Base-by-base conservation (phyloP, 108 stramenopile genomes). In the Cylindrotheca fusiformis region DNA sequence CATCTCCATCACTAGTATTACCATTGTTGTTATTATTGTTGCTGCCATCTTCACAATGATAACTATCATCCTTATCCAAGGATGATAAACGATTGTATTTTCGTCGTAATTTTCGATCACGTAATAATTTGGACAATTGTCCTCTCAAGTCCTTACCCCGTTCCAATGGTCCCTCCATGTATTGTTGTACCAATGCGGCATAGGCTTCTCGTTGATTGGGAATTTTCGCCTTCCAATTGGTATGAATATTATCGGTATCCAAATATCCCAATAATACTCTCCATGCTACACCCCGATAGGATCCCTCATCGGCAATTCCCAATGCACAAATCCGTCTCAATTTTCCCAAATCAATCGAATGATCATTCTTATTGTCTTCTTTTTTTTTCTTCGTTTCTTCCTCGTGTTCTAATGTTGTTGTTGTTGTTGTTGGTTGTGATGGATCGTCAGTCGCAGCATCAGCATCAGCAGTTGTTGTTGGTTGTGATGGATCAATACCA, bases 241-340 rank as follows among this genome's bases (percentile, higher is more conserved):
- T 46, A 14, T 24, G 20, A 33, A 62, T 58, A 17, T 79, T 78
- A 18, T 72, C 61, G 12, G 65, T 60, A 4, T 88, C 87, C 30
- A 94, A 53, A 44, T 83, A 84, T 31, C 87, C 87, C 65, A 90
- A 46, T 1, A 94, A 47, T 8, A 90, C 75, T 36, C 92, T 52
- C 92, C 92, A 94, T 0, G 78, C 82, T 0, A 94, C 60, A 2
- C 72, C 82, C 4, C 92, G 86, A 46, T 76, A 72, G 46, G 81
- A 77, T 24, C 81, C 82, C 56, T 85, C 84, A 25, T 86, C 85
- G 6, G 75, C 63, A 27, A 87, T 75, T 5, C 84, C 84, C 25
- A 80, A 72, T 73, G 64, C 27, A 28, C 45, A 52, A 17, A 86
- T 33, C 30, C 83, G 71, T 10, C 90, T 80, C 17, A 91, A 54